Evolutionary conservation across 352 stramenopile genomes (phyloP).

Genomic region (Globisporangium heterothallicum): DNA sequence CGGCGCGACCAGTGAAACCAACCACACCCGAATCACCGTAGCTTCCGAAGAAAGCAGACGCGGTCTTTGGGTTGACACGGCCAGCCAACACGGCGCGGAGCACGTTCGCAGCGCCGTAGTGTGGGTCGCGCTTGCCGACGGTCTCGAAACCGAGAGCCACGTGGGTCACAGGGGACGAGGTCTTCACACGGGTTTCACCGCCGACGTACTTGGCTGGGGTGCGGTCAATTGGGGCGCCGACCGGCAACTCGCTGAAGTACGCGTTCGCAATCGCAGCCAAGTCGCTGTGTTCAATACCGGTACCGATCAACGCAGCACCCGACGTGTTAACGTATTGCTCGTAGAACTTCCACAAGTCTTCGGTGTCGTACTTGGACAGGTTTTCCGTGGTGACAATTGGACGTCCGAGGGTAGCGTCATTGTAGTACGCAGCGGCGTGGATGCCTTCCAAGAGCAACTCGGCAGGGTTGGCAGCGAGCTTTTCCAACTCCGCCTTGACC

Average conservation of each 20-base stretch:
- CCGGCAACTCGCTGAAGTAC: conserved; percentile 48
- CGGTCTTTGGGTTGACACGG: conserved; percentile 62
- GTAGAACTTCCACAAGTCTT: conserved; percentile 55
- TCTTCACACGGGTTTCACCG: conserved; percentile 75
- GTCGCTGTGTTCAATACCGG: conserved; percentile 53
- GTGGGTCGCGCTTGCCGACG: conserved; percentile 32
- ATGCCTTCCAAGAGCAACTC: conserved; percentile 52
- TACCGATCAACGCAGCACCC: conserved; percentile 55
- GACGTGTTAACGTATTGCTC: conserved; percentile 62
- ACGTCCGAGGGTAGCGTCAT: conserved; percentile 67
- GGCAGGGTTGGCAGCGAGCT: conserved; percentile 30
- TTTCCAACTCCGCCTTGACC: conserved; percentile 47
- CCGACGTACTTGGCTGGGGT: conserved; percentile 61
- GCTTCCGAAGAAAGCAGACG: conserved; percentile 48
- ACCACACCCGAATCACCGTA: conserved; percentile 65
- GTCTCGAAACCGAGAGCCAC: conserved; percentile 69
- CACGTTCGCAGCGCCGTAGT: conserved; percentile 57
- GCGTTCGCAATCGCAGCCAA: conserved; percentile 59
- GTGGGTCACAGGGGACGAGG: conserved; percentile 46
- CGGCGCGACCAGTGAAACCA: conserved; percentile 52
- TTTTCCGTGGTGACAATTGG: conserved; percentile 45
- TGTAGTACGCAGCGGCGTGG: conserved; percentile 77
- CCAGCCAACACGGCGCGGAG: conserved; percentile 54
- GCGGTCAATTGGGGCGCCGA: conserved; percentile 19
- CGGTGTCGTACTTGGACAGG: conserved; percentile 38